phyloP scores from a whole-genome alignment of 441 rosid species.

The Brassica hybrid region DNA sequence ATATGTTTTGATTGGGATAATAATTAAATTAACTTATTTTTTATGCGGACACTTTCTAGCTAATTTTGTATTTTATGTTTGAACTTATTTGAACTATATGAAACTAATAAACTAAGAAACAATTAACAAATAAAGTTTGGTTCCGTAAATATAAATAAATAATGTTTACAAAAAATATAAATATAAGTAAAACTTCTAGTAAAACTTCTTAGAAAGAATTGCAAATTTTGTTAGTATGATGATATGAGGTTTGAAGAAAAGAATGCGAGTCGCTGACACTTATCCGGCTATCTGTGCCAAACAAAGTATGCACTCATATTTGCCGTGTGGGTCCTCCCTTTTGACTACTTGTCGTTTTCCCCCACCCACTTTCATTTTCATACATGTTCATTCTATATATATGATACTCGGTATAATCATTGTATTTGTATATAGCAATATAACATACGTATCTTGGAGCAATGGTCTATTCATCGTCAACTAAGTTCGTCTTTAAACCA shows the following conservation, averaged over 20 bases:
- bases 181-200: not conserved
- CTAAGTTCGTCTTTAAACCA: not conserved
- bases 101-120: not conserved
- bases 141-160: no score
- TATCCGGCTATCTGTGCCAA: slow-evolving; percentile 46
- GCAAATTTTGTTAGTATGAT: slow-evolving; percentile 7
- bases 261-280: slow-evolving; percentile 44
- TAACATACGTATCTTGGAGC: slow-evolving; percentile 20
- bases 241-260: slow-evolving; percentile 29
- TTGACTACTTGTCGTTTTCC: slow-evolving; percentile 44
- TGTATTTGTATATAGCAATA: slow-evolving; percentile 19
- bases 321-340: slow-evolving; percentile 41
- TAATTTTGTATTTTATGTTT: not conserved
- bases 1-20: not conserved
- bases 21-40: not conserved
- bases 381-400: slow-evolving; percentile 30
- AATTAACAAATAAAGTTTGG: no score
- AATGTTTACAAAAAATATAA: no score
- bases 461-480: slow-evolving; percentile 25
- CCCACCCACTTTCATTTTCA: slow-evolving; percentile 31
- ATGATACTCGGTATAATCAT: not conserved
- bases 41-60: not conserved
- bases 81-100: slow-evolving; percentile 9
- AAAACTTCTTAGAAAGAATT: not conserved
- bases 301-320: slow-evolving; percentile 42